Conservation (phyloP, 2,329 filamentous ascomycete genomes). For the Neurospora sp. region DNA sequence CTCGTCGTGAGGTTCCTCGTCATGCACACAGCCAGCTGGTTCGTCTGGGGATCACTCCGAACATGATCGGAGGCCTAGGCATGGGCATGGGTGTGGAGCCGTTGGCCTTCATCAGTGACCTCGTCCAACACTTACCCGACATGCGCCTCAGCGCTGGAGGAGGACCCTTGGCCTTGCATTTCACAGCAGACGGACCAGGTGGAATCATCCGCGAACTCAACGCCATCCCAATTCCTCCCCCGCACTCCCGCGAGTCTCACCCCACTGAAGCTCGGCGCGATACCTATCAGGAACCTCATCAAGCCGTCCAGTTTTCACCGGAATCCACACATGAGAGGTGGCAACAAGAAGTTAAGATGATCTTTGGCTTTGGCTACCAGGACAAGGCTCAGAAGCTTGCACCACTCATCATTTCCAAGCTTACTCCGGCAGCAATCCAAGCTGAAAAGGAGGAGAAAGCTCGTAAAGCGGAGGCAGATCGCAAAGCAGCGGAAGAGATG, state of each 20-base stretch:
- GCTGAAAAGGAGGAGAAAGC: constrained; percentile 64
- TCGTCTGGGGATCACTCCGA: constrained; percentile 39
- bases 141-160: constrained; percentile 27
- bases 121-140: constrained; percentile 42
- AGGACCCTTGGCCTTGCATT: constrained; percentile 46
- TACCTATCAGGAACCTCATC: constrained; percentile 51
- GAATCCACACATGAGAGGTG: constrained; percentile 68
- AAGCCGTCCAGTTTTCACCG: constrained; percentile 66
- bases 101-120: constrained; percentile 44
- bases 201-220: constrained; percentile 45
- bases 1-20: constrained; percentile 37
- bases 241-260: constrained; percentile 30
- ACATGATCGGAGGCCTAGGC: constrained; percentile 27
- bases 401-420: constrained; percentile 57
- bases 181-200: constrained; percentile 37
- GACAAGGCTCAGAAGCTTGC: constrained; percentile 63
- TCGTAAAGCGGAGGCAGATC: constrained; percentile 43
- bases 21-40: constrained; percentile 29
- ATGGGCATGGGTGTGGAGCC: constrained; percentile 31
- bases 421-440: constrained; percentile 79
- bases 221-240: constrained; percentile 25
- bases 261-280: constrained; percentile 38
- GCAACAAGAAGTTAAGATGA: constrained; percentile 79
- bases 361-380: constrained; percentile 60
- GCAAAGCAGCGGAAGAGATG: constrained; percentile 48